Evolutionary conservation across 768 basidiomycete genomes (phyloP), one percentile per base, ranked within the genome.

Genomic region (Leucocoprinus sp.): DNA sequence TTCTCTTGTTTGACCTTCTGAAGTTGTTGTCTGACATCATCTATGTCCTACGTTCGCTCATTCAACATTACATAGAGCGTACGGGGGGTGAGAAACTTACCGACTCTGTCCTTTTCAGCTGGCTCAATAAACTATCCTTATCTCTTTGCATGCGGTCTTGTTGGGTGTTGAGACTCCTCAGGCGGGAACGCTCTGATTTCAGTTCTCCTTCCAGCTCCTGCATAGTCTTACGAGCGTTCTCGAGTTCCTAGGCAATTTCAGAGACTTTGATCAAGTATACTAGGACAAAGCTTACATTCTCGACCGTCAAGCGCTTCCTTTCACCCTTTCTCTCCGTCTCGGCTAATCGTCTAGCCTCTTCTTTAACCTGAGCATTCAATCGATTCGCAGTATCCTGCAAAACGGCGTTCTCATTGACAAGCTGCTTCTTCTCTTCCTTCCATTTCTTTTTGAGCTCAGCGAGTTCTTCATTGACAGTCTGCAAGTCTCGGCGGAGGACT

Each of bases 1-100:
- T 83, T 90, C 54, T 87, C 82, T 48, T 78, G 75, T 62, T 87
- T 91, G 60, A 77, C 66, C 45, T 69, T 71, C 35, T 81, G 76
- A 5, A 90, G 60, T 26, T 91, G 80, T 9, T 71, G 61, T 52
- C 78, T 81, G 34, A 91, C 75, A 41, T 82, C 84, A 19, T 83
- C 77, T 76, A 91, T 87, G 55, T 88, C 86, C 86, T 90, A 53
- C 18, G 41, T 47, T 23, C 8, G 38, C 4, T 42, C 35, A 8
- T 31, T n/a, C 9, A 28, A 12, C 9, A 26, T 38, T 12, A 3
- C 4, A 26, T 14, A 22, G n/a, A 33, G 2, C 9, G 19, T 9
- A 21, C 22, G 8, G 24, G 14, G 21, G 26, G 18, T n/a, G 21
- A 14, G n/a, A 5, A 2, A 57, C 75, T 57, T 56, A 84, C 86